phyloP scores from a whole-genome alignment of 805 yeast genomes.

The Blastobotrys peoriensis region DNA sequence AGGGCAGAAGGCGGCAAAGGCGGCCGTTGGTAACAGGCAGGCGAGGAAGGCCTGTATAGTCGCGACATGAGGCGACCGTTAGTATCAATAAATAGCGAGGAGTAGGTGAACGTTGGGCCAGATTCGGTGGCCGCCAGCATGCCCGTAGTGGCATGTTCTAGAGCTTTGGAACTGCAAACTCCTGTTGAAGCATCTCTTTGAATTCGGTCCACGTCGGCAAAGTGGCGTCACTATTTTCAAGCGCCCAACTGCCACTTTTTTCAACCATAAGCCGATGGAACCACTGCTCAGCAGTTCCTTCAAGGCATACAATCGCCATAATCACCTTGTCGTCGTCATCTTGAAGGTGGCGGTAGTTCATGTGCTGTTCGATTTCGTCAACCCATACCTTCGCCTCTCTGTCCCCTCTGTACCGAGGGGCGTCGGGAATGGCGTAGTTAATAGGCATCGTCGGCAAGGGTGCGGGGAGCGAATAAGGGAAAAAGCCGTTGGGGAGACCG shows the following conservation, averaged over 20 bases:
- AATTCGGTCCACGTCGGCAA: neutral
- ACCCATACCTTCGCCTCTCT: neutral
- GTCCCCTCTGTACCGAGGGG: neutral
- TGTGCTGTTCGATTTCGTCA: neutral
- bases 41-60: no score
- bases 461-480: no score
- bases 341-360: neutral
- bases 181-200: neutral
- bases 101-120: no score
- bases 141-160: no score
- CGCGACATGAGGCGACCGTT: no score
- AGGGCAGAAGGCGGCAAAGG: no score
- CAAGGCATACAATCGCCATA: neutral
- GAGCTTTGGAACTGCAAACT: neutral
- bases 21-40: no score
- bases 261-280: neutral
- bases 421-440: neutral
- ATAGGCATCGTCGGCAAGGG: neutral
- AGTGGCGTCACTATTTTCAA: neutral
- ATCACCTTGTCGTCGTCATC: neutral
- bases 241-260: neutral
- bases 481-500: no score
- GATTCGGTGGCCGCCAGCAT: no score
- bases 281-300: neutral
- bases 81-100: no score